Percentiles rank a stretch among this genome's conserved stretches.
phyloP scores from a whole-genome alignment of 305 asterid species.

The Fraxinus sp. region DNA sequence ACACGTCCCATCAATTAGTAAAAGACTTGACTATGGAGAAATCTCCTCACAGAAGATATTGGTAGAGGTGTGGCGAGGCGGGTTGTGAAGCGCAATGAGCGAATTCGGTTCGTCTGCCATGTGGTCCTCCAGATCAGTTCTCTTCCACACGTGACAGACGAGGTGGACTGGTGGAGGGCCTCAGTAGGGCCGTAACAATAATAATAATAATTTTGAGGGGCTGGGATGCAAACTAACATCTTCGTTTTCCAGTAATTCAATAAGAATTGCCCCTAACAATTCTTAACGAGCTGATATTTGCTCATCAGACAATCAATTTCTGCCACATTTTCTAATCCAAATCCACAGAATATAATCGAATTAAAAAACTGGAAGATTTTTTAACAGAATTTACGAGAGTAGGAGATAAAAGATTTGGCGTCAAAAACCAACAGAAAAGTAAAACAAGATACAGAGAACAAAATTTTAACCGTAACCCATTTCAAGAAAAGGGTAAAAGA shows the following conservation, averaged over 20 bases:
- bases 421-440: not conserved
- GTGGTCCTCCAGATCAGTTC: too few relatives aligned
- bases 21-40: too few relatives aligned
- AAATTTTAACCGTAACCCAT: not conserved
- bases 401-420: not conserved
- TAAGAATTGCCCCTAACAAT: not conserved
- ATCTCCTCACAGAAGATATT: too few relatives aligned
- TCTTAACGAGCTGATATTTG: not conserved
- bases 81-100: too few relatives aligned
- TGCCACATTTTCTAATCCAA: not conserved
- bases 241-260: not conserved
- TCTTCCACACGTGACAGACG: too few relatives aligned
- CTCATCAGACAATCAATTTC: not conserved
- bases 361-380: not conserved
- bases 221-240: not conserved
- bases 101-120: too few relatives aligned
- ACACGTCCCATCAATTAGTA: too few relatives aligned
- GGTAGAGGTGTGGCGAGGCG: too few relatives aligned
- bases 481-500: constrained; percentile 2
- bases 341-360: not conserved
- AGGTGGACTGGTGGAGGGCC: too few relatives aligned
- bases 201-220: not conserved
- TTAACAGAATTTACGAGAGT: not conserved
- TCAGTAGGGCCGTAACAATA: too few relatives aligned
- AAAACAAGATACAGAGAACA: not conserved